These are phyloP conservation scores for Poa pratensis DNA, from an alignment of 176 grass and related monocot species.

Conservation along the genomic window DNA sequence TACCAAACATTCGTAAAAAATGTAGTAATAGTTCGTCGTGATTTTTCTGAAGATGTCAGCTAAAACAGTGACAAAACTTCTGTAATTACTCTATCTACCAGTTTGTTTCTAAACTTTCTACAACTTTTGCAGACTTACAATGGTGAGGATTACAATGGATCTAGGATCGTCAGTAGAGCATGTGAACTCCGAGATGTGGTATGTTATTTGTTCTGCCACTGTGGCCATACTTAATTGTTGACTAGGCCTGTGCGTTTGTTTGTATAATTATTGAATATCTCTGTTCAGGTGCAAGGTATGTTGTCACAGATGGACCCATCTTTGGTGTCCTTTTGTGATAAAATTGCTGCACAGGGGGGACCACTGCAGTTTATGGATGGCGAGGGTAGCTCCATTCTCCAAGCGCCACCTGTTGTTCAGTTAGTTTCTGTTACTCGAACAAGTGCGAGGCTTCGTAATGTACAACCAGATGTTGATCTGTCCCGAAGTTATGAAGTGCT, in stretches of 20 bases:
- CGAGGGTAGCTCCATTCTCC: constrained; percentile 61
- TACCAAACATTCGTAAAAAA: constrained; percentile 18
- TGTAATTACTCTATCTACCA: not conserved
- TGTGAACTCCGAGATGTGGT: constrained; percentile 96
- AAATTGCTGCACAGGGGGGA: constrained; percentile 85
- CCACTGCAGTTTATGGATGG: constrained; percentile 64
- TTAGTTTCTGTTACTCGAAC: constrained; percentile 69
- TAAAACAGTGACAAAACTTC: constrained; percentile 36
- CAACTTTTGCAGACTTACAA: constrained; percentile 73
- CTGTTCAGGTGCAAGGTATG: constrained; percentile 87
- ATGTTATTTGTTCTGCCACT: constrained; percentile 40
- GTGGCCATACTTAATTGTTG: not conserved
- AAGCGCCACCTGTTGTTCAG: constrained; percentile 79
- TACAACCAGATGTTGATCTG: constrained; percentile 79
- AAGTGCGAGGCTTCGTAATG: constrained; percentile 93
- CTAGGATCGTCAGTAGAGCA: constrained; percentile 98
- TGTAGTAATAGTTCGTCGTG: constrained; percentile 7
- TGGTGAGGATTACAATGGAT: constrained; percentile 82
- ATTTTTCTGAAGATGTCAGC: not conserved
- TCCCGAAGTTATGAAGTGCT: constrained; percentile 82
- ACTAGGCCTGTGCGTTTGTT: not conserved
- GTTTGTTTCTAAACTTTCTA: constrained; percentile 30
- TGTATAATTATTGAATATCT: constrained; percentile 19
- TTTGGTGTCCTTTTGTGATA: constrained; percentile 88
- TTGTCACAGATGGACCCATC: constrained; percentile 97